Conservation (phyloP, 148 eudicot species). For the Camellia lanceoleosa region DNA sequence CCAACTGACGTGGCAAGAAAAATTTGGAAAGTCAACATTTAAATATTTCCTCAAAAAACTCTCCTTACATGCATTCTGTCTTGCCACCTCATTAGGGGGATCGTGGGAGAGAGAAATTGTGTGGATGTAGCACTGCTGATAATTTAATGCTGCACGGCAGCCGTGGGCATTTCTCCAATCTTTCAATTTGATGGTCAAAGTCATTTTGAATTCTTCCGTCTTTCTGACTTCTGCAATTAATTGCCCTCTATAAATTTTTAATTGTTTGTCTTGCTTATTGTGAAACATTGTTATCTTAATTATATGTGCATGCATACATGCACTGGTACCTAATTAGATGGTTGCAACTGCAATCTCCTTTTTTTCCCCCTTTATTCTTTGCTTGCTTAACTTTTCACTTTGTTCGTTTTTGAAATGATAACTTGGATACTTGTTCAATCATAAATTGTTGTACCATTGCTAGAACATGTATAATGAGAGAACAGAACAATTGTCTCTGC, state of each 20-base stretch:
- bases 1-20: too few species aligned
- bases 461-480: not conserved
- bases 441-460: not conserved
- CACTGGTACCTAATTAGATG: too few species aligned
- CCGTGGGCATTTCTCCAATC: too few species aligned
- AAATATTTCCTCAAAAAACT: too few species aligned
- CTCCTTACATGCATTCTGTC: too few species aligned
- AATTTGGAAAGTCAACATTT: too few species aligned
- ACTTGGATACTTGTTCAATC: slow-evolving; percentile 1
- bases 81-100: too few species aligned
- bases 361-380: not conserved
- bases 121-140: too few species aligned
- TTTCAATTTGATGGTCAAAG: too few species aligned
- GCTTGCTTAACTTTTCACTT: not conserved
- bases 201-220: too few species aligned
- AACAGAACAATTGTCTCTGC: not conserved
- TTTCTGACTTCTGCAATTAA: not conserved
- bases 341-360: not conserved
- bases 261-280: not conserved
- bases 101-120: too few species aligned
- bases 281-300: not conserved
- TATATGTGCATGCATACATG: not conserved
- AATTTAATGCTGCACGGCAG: too few species aligned
- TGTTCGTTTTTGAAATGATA: not conserved
- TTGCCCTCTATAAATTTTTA: not conserved